Evolutionary conservation across 225 moss, liverwort and hornwort genomes (phyloP).

Genomic region (Rhytidiadelphus loreus): DNA sequence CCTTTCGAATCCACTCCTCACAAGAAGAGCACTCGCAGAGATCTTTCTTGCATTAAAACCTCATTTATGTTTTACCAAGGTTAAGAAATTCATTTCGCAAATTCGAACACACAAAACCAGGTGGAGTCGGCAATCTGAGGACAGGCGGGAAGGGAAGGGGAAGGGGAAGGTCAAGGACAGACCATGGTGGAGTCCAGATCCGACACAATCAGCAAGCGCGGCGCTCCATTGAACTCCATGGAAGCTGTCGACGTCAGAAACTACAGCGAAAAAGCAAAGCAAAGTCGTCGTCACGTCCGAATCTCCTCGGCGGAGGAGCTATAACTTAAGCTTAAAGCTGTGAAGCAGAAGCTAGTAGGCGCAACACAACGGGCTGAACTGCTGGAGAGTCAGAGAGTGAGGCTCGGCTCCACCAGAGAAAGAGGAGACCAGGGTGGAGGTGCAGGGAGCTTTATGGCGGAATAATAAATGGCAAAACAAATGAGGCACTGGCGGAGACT

Average conservation of each 20-base stretch:
- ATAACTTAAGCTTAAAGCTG: no score
- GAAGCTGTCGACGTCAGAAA: background rate
- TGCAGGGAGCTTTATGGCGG: background rate
- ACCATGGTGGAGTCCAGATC: constrained; percentile 70
- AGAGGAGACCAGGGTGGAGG: background rate
- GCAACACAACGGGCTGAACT: background rate
- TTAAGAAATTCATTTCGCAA: background rate
- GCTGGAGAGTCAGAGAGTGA: background rate
- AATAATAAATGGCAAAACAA: background rate
- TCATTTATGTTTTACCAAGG: background rate
- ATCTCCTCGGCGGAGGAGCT: background rate
- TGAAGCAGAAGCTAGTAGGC: background rate
- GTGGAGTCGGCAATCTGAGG: background rate
- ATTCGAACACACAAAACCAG: background rate
- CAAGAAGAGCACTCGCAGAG: background rate
- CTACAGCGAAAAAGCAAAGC: background rate
- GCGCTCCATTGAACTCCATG: constrained; percentile 46
- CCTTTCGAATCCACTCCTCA: background rate
- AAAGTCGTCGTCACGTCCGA: background rate
- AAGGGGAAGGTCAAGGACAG: background rate
- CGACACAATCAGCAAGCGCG: constrained; percentile 55
- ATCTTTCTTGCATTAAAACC: background rate
- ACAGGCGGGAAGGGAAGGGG: background rate
- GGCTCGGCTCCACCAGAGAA: background rate
- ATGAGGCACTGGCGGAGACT: background rate